A percentile compares a stretch with the other conserved stretches of the same genome.
Conservation (phyloP, 2,329 filamentous ascomycete species). For the Gliomastix tumulicola region DNA sequence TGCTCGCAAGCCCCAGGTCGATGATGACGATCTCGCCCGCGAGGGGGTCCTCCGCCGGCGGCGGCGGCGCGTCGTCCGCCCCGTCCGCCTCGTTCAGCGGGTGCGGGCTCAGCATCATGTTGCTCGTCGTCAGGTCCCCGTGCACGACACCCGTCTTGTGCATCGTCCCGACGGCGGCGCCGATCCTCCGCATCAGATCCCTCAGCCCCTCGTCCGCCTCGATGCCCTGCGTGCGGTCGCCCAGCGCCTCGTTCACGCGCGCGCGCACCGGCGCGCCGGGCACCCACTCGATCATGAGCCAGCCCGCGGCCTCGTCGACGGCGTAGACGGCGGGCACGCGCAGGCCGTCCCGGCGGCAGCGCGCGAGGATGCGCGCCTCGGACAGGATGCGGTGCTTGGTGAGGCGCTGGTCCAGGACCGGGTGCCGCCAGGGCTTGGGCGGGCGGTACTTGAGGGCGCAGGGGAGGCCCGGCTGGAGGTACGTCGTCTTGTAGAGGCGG, state of each 20-base stretch:
- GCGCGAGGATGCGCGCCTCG: constrained; percentile 78
- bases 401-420: constrained; percentile 77
- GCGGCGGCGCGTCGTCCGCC: constrained; percentile 8
- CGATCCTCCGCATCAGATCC: constrained; percentile 63
- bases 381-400: constrained; percentile 82
- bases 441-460: constrained; percentile 89
- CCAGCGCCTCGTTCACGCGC: constrained; percentile 63
- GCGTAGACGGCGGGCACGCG: constrained; percentile 76
- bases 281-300: constrained; percentile 83
- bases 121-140: constrained; percentile 94
- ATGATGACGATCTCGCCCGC: constrained; percentile 81
- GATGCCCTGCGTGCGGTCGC: constrained; percentile 28
- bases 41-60: too few species aligned
- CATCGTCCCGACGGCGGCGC: constrained; percentile 63
- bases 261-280: constrained; percentile 64
- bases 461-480: constrained; percentile 59
- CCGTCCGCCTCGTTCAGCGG: constrained; percentile 10
- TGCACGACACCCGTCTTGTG: constrained; percentile 85
- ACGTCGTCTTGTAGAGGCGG: constrained; percentile 82
- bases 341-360: constrained; percentile 72
- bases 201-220: constrained; percentile 44
- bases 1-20: constrained; percentile 85
- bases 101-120: constrained; percentile 68
- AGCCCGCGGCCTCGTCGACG: constrained; percentile 55
- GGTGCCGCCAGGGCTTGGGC: constrained; percentile 85